Evolutionary conservation across 768 basidiomycete genomes (phyloP).

Genomic region (Tricholoma hemisulphureum): DNA sequence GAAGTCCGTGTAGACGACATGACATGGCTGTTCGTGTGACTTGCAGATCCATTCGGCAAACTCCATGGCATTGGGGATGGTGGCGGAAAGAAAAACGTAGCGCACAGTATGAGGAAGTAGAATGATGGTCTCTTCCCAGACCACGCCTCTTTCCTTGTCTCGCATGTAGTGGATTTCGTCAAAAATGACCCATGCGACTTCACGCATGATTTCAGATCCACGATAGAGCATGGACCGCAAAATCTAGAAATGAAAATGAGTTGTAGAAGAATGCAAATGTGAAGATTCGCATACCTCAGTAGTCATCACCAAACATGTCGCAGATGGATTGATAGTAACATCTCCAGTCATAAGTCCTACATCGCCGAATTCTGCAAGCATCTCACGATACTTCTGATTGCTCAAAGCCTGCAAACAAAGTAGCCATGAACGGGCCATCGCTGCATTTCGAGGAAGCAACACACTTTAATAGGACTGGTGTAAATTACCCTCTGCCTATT

Average conservation of each 20-base stretch:
- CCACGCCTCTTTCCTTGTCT: conserved; percentile 97
- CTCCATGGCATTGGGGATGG: conserved; percentile 99
- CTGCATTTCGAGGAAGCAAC: conserved; percentile 12
- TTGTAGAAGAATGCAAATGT: neutral
- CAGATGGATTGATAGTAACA: conserved; percentile 96
- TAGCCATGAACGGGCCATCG: conserved; percentile 4
- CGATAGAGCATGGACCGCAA: conserved; percentile 97
- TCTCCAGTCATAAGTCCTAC: conserved; percentile 99
- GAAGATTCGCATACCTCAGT: conserved; percentile 71
- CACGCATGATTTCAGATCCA: conserved; percentile 98
- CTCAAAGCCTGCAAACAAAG: conserved; percentile 75
- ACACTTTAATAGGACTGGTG: conserved; percentile 98
- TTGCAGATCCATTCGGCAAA: conserved; percentile 99
- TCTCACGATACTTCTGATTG: conserved; percentile 98
- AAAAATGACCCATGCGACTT: conserved; percentile 99
- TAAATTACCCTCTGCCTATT: conserved; percentile 97
- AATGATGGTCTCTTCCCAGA: conserved; percentile 99
- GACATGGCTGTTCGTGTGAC: conserved; percentile 96
- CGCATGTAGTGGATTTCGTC: conserved; percentile 99
- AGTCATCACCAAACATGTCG: conserved; percentile 98
- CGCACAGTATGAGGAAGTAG: conserved; percentile 93
- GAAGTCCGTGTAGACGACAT: conserved; percentile 99
- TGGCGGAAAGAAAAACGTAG: conserved; percentile 98
- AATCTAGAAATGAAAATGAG: conserved; percentile 58
- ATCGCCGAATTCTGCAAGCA: conserved; percentile 95